These are phyloP conservation scores for Musa balbisiana DNA, from an alignment of 202 grass and related monocot genomes.

Conservation along the genomic window DNA sequence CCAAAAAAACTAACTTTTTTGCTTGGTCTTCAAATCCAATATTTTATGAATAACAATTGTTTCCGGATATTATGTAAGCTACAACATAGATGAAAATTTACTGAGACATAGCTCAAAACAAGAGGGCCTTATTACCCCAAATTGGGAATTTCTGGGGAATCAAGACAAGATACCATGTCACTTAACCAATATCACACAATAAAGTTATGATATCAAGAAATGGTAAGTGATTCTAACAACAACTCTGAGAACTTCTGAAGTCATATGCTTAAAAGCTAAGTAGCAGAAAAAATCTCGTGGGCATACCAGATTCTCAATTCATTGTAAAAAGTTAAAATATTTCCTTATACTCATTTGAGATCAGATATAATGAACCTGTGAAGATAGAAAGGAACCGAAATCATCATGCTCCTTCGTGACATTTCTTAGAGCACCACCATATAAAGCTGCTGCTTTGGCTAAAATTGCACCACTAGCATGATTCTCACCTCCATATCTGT, in stretches of 20 bases:
- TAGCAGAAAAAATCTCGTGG: neutral
- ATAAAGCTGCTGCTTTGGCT: conserved; percentile 62
- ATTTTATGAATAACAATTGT: neutral
- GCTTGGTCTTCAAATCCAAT: neutral
- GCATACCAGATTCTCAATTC: neutral
- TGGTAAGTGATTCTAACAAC: too few relatives aligned
- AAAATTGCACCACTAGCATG: conserved; percentile 57
- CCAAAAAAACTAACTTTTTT: too few relatives aligned
- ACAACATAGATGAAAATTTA: neutral
- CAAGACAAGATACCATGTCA: neutral
- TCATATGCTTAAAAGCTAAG: neutral
- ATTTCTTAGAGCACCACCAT: conserved; percentile 92
- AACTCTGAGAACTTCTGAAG: too few relatives aligned
- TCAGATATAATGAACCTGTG: conserved; percentile 44
- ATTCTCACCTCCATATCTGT: conserved; percentile 85
- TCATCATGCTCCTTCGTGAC: conserved; percentile 92
- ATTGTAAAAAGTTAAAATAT: neutral
- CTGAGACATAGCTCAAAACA: neutral
- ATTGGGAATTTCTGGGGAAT: neutral
- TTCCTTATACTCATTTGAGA: neutral
- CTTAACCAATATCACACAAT: neutral
- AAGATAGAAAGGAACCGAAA: conserved; percentile 70
- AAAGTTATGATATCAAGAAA: too few relatives aligned
- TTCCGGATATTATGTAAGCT: neutral
- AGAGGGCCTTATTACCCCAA: neutral